phyloP scores from a whole-genome alignment of 148 eudicot species.

The Talinum fruticosum region DNA sequence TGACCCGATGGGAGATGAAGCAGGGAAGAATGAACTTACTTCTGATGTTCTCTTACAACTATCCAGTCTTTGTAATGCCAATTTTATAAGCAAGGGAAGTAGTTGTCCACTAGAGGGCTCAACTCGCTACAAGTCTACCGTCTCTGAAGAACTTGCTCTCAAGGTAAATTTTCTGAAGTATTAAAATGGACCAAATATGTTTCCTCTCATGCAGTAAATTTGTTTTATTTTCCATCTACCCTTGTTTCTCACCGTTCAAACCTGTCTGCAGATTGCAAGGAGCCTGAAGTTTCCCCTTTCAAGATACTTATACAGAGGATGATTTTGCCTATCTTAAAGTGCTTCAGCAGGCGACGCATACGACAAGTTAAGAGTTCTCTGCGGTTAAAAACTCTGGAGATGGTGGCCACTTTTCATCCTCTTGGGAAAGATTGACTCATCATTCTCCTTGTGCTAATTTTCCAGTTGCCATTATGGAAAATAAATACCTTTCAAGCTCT shows the following conservation, averaged over 20 bases:
- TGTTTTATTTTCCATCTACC: neutral
- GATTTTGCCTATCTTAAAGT: neutral
- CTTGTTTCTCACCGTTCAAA: slow-evolving; percentile 6
- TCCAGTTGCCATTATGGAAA: neutral
- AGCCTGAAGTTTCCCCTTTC: slow-evolving; percentile 88
- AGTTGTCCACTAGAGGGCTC: slow-evolving; percentile 94
- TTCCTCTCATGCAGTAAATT: neutral
- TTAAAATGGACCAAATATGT: neutral
- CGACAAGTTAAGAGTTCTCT: no score
- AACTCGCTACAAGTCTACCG: slow-evolving; percentile 74
- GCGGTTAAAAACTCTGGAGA: neutral
- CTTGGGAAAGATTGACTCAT: neutral
- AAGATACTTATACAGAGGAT: slow-evolving; percentile 67
- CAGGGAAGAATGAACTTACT: slow-evolving; percentile 46
- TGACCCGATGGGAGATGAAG: slow-evolving; percentile 28
- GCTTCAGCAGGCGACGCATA: neutral
- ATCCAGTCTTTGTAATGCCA: slow-evolving; percentile 94
- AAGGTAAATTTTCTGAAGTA: slow-evolving; percentile 45
- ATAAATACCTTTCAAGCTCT: neutral
- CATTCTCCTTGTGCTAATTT: no score
- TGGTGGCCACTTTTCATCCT: neutral
- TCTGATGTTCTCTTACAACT: slow-evolving; percentile 84
- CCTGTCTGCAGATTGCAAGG: slow-evolving; percentile 67
- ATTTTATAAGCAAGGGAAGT: slow-evolving; percentile 80
- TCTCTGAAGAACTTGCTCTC: slow-evolving; percentile 83